These are phyloP conservation scores for Sphaerosporella brunnea DNA, from an alignment of 495 filamentous ascomycete genomes.

Conservation along the genomic window DNA sequence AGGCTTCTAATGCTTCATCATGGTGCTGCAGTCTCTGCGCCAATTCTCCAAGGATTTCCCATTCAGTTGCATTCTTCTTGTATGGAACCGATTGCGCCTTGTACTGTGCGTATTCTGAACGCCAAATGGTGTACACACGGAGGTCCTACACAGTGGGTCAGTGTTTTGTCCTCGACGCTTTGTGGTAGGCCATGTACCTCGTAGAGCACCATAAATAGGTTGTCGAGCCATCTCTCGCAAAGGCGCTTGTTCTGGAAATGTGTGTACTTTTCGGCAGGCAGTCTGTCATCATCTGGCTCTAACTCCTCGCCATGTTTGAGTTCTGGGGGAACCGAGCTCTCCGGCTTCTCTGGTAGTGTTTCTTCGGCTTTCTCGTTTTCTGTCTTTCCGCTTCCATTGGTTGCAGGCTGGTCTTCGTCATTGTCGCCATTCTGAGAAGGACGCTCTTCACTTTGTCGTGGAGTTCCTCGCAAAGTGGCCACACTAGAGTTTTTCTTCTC, in stretches of 20 bases:
- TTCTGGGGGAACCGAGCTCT: constrained; percentile 63
- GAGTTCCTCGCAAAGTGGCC: constrained; percentile 43
- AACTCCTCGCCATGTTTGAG: constrained; percentile 31
- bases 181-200: too few relatives aligned
- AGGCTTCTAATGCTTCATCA: constrained; percentile 83
- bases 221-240: constrained; percentile 95
- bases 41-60: constrained; percentile 91
- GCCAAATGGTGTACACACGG: constrained; percentile 96
- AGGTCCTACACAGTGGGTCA: constrained; percentile 40
- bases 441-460: constrained; percentile 25
- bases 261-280: constrained; percentile 38
- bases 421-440: constrained; percentile 27
- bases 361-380: not conserved
- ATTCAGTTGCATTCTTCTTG: constrained; percentile 89
- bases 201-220: constrained; percentile 97
- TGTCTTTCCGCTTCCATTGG: constrained; percentile 24
- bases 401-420: constrained; percentile 28
- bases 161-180: too few relatives aligned
- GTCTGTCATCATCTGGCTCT: constrained; percentile 25
- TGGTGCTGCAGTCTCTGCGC: constrained; percentile 79
- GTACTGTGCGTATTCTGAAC: constrained; percentile 87
- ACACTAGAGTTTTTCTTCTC: constrained; percentile 52
- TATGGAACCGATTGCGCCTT: constrained; percentile 78
- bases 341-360: constrained; percentile 53
- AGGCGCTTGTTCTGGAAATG: constrained; percentile 86